Percentiles rank a stretch among this genome's conserved stretches.
phyloP scores from a whole-genome alignment of 192 early-diverging fungal species.

The Coemansia biformis region DNA sequence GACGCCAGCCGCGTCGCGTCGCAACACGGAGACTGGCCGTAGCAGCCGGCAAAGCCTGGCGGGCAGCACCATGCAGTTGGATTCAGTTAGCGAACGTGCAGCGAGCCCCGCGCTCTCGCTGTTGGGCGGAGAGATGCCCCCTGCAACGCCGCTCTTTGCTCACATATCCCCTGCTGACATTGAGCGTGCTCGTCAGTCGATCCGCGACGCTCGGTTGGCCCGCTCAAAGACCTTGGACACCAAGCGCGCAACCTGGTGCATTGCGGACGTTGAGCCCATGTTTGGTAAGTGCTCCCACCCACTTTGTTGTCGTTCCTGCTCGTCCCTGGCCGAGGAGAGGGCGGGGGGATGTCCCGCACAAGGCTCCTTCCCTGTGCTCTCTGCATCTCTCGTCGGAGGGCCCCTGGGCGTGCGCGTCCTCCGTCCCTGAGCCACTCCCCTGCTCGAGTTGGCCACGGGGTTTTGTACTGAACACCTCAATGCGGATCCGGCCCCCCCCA shows the following conservation, averaged over 20 bases:
- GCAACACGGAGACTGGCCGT: slow-evolving; percentile 32
- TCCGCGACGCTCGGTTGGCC: slow-evolving; percentile 11
- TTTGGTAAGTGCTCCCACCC: slow-evolving; percentile 19
- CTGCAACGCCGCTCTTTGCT: slow-evolving; percentile 29
- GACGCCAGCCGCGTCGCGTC: slow-evolving; percentile 33
- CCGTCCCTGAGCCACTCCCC: too few species aligned
- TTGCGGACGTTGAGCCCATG: slow-evolving; percentile 2
- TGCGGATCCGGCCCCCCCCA: too few species aligned
- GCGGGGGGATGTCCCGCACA: background rate
- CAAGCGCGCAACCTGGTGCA: slow-evolving; percentile 16
- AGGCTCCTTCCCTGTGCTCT: too few species aligned
- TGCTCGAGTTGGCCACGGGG: too few species aligned
- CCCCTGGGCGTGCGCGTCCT: too few species aligned
- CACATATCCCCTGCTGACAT: slow-evolving; percentile 8
- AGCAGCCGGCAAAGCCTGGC: slow-evolving; percentile 15
- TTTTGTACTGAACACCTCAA: too few species aligned
- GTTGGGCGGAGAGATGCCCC: slow-evolving; percentile 29
- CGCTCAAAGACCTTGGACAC: background rate
- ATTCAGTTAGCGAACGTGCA: background rate
- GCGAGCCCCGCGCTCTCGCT: slow-evolving; percentile 3
- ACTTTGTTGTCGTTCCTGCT: too few species aligned
- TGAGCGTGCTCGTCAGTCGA: slow-evolving; percentile 2
- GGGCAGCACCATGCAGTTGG: too few species aligned
- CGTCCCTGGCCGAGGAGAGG: too few species aligned
- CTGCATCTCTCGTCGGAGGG: too few species aligned